A percentile compares a stretch with the other conserved stretches of the same genome.
Evolutionary conservation across 176 grass and related monocot species (phyloP).

Genomic region (Aegilops umbellulata): DNA sequence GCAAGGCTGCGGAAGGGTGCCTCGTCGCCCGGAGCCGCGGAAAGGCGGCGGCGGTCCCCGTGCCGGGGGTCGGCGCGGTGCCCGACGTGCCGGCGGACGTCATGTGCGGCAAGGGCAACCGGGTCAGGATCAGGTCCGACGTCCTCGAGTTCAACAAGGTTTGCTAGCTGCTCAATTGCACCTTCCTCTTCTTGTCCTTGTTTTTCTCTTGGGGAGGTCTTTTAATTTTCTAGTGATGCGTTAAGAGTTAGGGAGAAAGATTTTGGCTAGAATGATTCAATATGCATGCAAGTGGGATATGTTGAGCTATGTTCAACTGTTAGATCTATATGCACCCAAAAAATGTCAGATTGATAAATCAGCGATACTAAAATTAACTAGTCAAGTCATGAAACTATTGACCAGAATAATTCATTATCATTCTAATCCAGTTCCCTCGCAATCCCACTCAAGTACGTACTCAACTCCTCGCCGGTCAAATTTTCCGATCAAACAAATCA

Average conservation of each 20-base stretch:
- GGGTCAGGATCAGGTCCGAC: constrained; percentile 62
- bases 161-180: background rate
- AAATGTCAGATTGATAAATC: no score
- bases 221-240: background rate
- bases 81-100: constrained; percentile 59
- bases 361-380: background rate
- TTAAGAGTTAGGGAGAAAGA: background rate
- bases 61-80: constrained; percentile 55
- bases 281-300: background rate
- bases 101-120: constrained; percentile 76
- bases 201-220: no score
- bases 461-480: background rate
- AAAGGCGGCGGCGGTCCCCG: constrained; percentile 34
- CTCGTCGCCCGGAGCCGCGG: constrained; percentile 43
- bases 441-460: background rate
- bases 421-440: background rate
- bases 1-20: constrained; percentile 48
- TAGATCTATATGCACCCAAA: background rate
- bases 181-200: no score
- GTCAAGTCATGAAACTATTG: no score
- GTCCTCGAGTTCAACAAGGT: constrained; percentile 88
- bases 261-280: background rate
- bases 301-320: background rate
- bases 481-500: background rate
- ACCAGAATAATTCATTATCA: background rate